Percentiles rank a stretch among this genome's conserved stretches.
phyloP scores from a whole-genome alignment of 2,329 filamentous ascomycete species.

The Neofusicoccum kwambonambiense region DNA sequence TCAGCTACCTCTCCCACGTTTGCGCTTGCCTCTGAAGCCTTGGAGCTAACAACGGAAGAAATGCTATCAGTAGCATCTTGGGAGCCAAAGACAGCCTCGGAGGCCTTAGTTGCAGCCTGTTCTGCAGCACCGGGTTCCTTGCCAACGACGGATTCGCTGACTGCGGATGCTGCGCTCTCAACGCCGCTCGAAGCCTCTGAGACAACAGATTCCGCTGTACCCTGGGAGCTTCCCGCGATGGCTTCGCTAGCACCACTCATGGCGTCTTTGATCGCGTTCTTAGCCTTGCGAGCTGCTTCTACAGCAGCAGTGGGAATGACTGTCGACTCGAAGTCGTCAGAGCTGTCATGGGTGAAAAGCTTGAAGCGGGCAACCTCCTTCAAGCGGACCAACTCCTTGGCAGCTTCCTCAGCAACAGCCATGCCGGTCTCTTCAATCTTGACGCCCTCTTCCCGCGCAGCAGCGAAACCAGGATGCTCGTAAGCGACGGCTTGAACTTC shows the following conservation, averaged over 20 bases:
- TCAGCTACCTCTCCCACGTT: slow-evolving; percentile 18
- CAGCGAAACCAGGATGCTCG: slow-evolving; percentile 67
- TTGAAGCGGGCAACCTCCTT: slow-evolving; percentile 88
- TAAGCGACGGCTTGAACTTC: slow-evolving; percentile 77
- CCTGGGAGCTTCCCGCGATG: slow-evolving; percentile 32
- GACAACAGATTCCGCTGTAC: slow-evolving; percentile 35
- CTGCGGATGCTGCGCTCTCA: slow-evolving; percentile 26
- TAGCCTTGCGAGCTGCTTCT: slow-evolving; percentile 44
- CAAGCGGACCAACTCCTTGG: slow-evolving; percentile 73
- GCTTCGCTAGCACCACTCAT: slow-evolving; percentile 26
- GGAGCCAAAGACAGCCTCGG: slow-evolving; percentile 26
- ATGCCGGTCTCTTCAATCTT: slow-evolving; percentile 78
- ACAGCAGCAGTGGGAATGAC: slow-evolving; percentile 57
- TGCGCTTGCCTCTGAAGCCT: slow-evolving; percentile 22
- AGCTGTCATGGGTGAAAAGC: slow-evolving; percentile 69
- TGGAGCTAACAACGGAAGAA: slow-evolving; percentile 32
- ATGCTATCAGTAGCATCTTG: slow-evolving; percentile 29
- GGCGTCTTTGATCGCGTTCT: slow-evolving; percentile 31
- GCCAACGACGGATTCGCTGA: slow-evolving; percentile 26
- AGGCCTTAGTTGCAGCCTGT: slow-evolving; percentile 36
- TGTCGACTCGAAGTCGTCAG: slow-evolving; percentile 75
- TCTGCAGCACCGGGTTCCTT: slow-evolving; percentile 27
- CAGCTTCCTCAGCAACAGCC: slow-evolving; percentile 73
- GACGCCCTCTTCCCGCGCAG: slow-evolving; percentile 65
- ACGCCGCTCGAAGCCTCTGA: slow-evolving; percentile 29